Evolutionary conservation across 768 basidiomycete species (phyloP), one percentile per base, ranked within the genome.

Genomic region (Lyophyllum decastes): DNA sequence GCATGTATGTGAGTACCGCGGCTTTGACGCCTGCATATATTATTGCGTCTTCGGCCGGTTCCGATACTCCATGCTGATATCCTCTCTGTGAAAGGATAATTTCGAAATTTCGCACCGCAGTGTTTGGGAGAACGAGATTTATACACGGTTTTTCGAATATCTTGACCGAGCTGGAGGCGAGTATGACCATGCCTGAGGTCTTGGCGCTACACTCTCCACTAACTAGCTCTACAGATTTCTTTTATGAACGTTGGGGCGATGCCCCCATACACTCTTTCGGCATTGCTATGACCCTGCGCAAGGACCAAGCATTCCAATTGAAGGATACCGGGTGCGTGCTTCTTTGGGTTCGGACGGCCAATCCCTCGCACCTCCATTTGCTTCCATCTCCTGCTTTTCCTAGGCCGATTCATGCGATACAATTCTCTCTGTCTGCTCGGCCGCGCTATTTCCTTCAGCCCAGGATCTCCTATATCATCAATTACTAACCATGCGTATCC

Each of bases 221-320:
- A 19, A 12, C 25, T 17, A 17, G 16, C 14, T 34, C 48, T 30
- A 21, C 45, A 66, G 69, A 68, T 5, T 68, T 71, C 56, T 71
- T 71, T 45, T 71, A 71, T 43, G 70, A 71, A 55, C 65, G 70
- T 38, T 71, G 70, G 70, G 49, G 67, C 25, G 70, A 71, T 40
- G 60, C 68, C 1, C 68, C 70, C 17, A 56, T 72, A 10, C 70
- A 70, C 51, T 69, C 69, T 2, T 70, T 58, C 51, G 69, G 66
- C 24, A 47, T 70, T 25, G 61, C 70, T 2, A 70, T 71, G 70
- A 58, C 65, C 2, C 60, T 70, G 8, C 58, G 68, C n/a, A 68
- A 70, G 35, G 69, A 70, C 34, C 70, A 71, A 52, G 65, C 61
- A 25, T 47, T 69, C 10, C 69, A 71, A 22, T 69, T 69, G 35